Evolutionary conservation across 495 filamentous ascomycete genomes (phyloP).

Genomic region (Apiosordaria backusii): DNA sequence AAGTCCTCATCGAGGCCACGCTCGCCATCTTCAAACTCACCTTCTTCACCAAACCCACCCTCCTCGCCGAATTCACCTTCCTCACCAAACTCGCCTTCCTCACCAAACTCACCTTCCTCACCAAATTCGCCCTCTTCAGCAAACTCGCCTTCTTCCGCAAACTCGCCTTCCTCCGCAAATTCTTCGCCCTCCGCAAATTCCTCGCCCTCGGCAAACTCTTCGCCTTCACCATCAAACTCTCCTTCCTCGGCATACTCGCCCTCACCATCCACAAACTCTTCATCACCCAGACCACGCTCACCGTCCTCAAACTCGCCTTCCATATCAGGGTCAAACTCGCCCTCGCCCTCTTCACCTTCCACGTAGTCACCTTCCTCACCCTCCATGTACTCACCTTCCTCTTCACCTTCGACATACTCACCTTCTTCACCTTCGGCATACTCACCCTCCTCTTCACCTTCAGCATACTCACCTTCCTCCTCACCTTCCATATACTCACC

Average conservation of each 20-base stretch:
- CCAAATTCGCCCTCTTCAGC: not conserved
- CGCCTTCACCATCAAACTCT: not conserved
- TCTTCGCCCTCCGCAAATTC: not conserved
- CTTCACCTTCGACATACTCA: conserved; percentile 7
- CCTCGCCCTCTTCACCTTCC: not conserved
- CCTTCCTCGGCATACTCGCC: not conserved
- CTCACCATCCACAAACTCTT: not conserved
- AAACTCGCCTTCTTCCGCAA: not conserved
- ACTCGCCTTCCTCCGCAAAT: not conserved
- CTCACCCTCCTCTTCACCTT: conserved; percentile 5
- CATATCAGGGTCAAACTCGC: not conserved
- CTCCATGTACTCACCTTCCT: not conserved
- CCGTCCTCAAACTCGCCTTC: not conserved
- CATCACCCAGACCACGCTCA: not conserved
- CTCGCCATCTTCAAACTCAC: not conserved
- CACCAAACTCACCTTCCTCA: not conserved
- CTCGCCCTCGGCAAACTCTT: not conserved
- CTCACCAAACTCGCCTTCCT: not conserved
- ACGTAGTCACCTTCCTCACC: not conserved
- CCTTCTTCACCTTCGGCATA: not conserved
- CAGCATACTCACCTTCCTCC: conserved; percentile 2
- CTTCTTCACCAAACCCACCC: not conserved
- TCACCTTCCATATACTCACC: not conserved
- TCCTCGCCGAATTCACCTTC: not conserved
- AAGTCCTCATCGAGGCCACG: not conserved